Conservation (phyloP, 306 rosid genomes). For the Cucumis hystrix region DNA sequence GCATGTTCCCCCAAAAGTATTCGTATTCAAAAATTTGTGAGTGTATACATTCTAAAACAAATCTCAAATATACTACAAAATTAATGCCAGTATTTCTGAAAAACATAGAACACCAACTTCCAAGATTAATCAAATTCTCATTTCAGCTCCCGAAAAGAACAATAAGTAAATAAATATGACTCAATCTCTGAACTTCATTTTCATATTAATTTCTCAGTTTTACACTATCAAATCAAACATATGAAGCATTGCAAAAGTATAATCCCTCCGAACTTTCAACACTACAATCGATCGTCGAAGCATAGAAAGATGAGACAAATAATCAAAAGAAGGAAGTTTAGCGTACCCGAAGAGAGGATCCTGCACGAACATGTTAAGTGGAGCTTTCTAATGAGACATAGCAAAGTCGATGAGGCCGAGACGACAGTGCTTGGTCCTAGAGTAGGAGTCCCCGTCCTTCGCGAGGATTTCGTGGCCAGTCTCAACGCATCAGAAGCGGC, state of each 20-base stretch:
- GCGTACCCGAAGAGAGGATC: constrained; percentile 62
- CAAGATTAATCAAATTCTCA: background rate
- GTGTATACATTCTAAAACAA: background rate
- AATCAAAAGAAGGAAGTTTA: background rate
- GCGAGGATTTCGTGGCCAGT: constrained; percentile 63
- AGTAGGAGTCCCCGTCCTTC: constrained; percentile 49
- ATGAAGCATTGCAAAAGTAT: background rate
- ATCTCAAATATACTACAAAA: background rate
- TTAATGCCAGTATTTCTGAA: background rate
- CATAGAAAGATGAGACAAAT: background rate
- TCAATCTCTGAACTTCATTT: background rate
- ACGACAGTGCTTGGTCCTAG: constrained; percentile 69
- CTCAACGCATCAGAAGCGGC: constrained; percentile 64
- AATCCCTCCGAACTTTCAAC: background rate
- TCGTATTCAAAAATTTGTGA: background rate
- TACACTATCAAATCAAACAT: background rate
- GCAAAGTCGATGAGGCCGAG: constrained; percentile 68
- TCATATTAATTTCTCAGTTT: background rate
- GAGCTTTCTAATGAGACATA: constrained; percentile 38
- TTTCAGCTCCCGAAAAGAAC: background rate
- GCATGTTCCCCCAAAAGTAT: background rate
- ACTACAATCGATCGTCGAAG: no score
- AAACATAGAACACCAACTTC: background rate
- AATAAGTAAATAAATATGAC: background rate
- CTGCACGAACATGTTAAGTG: constrained; percentile 68